These are phyloP conservation scores for Neocatenulostroma microsporum DNA, from an alignment of 2,329 filamentous ascomycete genomes.

Conservation along the genomic window DNA sequence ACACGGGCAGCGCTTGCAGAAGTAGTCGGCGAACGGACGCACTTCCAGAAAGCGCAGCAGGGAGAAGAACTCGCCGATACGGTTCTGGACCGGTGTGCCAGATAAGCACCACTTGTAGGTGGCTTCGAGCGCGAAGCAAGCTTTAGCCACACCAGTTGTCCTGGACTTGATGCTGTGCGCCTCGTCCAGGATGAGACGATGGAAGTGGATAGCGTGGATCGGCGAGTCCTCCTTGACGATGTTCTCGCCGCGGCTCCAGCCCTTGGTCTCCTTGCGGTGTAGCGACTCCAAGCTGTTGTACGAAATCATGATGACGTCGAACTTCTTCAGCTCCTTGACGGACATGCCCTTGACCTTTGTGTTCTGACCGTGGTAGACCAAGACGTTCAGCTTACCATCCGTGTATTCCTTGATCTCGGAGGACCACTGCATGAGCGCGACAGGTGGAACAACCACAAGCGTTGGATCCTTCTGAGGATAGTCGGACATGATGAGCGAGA, in stretches of 20 bases:
- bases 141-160: constrained; percentile 84
- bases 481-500: constrained; percentile 96
- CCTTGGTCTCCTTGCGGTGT: constrained; percentile 85
- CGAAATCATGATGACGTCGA: constrained; percentile 94
- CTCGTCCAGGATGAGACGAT: constrained; percentile 89
- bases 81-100: constrained; percentile 91
- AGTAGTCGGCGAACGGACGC: constrained; percentile 82
- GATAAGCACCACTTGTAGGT: constrained; percentile 93
- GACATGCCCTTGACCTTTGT: constrained; percentile 70
- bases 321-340: constrained; percentile 66
- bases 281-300: constrained; percentile 88
- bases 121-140: constrained; percentile 83
- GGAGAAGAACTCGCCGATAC: constrained; percentile 96
- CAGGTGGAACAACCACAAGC: constrained; percentile 82
- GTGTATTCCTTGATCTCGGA: constrained; percentile 58
- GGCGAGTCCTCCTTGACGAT: constrained; percentile 67
- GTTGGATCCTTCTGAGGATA: constrained; percentile 77
- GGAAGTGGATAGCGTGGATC: constrained; percentile 80
- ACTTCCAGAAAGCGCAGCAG: constrained; percentile 78
- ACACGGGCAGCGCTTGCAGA: constrained; percentile 82
- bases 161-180: constrained; percentile 90
- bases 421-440: constrained; percentile 91
- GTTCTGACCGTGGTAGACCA: constrained; percentile 85
- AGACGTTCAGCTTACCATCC: constrained; percentile 78
- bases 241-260: constrained; percentile 72